phyloP scores from a whole-genome alignment of 164 flowering plant genomes.

The Hamamelis virginiana region DNA sequence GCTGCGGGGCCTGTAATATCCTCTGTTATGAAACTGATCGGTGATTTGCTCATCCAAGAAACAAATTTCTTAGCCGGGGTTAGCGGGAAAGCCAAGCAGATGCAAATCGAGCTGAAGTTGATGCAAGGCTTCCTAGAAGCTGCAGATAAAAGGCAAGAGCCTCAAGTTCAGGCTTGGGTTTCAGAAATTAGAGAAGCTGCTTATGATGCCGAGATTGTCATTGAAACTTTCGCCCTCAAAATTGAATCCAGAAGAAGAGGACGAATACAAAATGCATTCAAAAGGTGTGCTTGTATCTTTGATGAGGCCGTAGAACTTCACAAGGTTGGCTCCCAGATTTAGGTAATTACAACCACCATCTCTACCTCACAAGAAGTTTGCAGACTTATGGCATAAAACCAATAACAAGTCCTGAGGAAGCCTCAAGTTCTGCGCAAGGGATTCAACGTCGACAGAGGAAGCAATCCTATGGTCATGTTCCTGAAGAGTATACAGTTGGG shows the following conservation, averaged over 20 bases:
- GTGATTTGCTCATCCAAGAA: background rate
- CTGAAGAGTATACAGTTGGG: background rate
- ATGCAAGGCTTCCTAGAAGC: too few species aligned
- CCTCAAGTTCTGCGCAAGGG: background rate
- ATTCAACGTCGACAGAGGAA: background rate
- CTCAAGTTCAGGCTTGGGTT: too few species aligned
- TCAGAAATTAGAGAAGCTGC: too few species aligned
- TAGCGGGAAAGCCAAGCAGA: background rate
- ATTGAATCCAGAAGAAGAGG: background rate
- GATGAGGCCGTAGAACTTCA: background rate
- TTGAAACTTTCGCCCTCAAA: too few species aligned
- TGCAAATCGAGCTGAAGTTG: too few species aligned
- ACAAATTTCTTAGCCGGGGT: background rate
- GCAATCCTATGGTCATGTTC: background rate
- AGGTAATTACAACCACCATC: background rate
- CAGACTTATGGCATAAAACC: background rate
- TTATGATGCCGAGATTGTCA: too few species aligned
- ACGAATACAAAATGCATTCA: background rate
- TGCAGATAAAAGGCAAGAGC: too few species aligned
- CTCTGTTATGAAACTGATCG: background rate
- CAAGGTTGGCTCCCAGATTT: background rate
- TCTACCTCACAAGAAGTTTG: background rate
- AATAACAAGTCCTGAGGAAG: background rate
- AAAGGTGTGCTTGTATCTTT: background rate
- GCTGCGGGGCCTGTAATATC: background rate